These are phyloP conservation scores for Cyberlindnera americana DNA, from an alignment of 805 yeast species.

Conservation along the genomic window DNA sequence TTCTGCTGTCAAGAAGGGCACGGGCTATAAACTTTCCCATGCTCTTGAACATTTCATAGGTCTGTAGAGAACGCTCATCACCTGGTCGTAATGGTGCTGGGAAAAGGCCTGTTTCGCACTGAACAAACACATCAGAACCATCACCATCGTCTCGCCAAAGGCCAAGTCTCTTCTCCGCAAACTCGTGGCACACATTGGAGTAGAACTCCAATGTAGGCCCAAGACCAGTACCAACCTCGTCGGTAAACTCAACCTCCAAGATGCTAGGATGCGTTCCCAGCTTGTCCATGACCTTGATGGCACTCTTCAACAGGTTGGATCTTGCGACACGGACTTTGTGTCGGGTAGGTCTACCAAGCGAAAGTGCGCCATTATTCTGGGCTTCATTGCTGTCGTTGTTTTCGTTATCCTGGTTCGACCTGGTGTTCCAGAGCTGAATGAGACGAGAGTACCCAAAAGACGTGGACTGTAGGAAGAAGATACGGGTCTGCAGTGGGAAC, in stretches of 20 bases:
- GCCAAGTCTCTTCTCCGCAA: slow-evolving; percentile 49
- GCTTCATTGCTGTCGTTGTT: slow-evolving; percentile 29
- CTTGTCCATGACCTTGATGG: slow-evolving; percentile 68
- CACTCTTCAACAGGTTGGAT: slow-evolving; percentile 65
- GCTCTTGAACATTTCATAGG: slow-evolving; percentile 52
- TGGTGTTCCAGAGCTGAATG: slow-evolving; percentile 70
- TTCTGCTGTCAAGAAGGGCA: slow-evolving; percentile 81
- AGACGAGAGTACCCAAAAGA: slow-evolving; percentile 88
- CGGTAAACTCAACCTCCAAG: slow-evolving; percentile 81
- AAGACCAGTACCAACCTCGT: slow-evolving; percentile 93
- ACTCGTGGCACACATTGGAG: slow-evolving; percentile 73
- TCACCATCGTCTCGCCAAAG: slow-evolving; percentile 60
- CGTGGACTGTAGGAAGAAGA: slow-evolving; percentile 76
- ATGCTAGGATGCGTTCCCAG: slow-evolving; percentile 80
- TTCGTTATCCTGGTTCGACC: slow-evolving; percentile 40
- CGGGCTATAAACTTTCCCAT: slow-evolving; percentile 86
- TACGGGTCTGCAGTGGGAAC: slow-evolving; percentile 78
- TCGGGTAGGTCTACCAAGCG: slow-evolving; percentile 71
- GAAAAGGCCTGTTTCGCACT: slow-evolving; percentile 55
- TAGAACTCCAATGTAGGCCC: slow-evolving; percentile 97
- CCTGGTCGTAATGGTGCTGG: slow-evolving; percentile 56
- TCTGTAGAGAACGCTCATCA: slow-evolving; percentile 36
- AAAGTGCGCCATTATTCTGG: slow-evolving; percentile 18
- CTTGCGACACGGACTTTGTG: slow-evolving; percentile 80
- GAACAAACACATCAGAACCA: slow-evolving; percentile 35